These are phyloP conservation scores for Trametopsis cervina DNA, from an alignment of 768 basidiomycete genomes.

Conservation along the genomic window DNA sequence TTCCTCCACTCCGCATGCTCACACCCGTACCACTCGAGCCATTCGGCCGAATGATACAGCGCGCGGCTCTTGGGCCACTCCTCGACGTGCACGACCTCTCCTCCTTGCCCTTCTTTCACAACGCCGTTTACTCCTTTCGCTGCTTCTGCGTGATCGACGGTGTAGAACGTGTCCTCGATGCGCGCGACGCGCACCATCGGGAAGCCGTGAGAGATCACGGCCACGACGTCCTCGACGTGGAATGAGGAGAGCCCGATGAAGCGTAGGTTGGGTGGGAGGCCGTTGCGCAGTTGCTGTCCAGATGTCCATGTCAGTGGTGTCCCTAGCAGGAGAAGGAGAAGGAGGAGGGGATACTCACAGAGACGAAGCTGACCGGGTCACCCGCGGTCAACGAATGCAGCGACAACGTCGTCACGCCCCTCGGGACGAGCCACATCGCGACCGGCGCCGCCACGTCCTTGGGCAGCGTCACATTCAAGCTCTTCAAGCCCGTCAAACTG, in stretches of 20 bases:
- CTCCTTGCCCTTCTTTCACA: too few species aligned
- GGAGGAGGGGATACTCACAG: conserved; percentile 15
- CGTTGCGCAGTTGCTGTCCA: conserved; percentile 33
- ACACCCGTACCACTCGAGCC: conserved; percentile 62
- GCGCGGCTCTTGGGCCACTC: conserved; percentile 51
- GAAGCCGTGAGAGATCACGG: conserved; percentile 52
- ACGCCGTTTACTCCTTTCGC: too few species aligned
- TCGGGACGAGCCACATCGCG: conserved; percentile 63
- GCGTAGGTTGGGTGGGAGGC: conserved; percentile 44
- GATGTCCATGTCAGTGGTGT: neutral
- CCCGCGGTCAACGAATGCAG: conserved; percentile 20
- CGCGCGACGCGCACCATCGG: conserved; percentile 52
- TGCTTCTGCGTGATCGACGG: too few species aligned
- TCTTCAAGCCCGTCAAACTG: conserved; percentile 42
- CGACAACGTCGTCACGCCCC: conserved; percentile 23
- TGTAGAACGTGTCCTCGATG: conserved; percentile 49
- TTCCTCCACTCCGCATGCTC: conserved; percentile 40
- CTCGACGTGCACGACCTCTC: conserved; percentile 37
- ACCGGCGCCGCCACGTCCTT: conserved; percentile 54
- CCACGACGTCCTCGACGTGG: conserved; percentile 30
- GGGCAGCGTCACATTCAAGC: conserved; percentile 56
- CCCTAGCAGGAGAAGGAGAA: neutral
- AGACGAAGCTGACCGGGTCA: conserved; percentile 22
- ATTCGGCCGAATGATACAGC: conserved; percentile 47
- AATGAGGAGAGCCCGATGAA: conserved; percentile 44